These are phyloP conservation scores for Aspergillus awamori DNA, from an alignment of 2,329 filamentous ascomycete genomes.

Conservation along the genomic window DNA sequence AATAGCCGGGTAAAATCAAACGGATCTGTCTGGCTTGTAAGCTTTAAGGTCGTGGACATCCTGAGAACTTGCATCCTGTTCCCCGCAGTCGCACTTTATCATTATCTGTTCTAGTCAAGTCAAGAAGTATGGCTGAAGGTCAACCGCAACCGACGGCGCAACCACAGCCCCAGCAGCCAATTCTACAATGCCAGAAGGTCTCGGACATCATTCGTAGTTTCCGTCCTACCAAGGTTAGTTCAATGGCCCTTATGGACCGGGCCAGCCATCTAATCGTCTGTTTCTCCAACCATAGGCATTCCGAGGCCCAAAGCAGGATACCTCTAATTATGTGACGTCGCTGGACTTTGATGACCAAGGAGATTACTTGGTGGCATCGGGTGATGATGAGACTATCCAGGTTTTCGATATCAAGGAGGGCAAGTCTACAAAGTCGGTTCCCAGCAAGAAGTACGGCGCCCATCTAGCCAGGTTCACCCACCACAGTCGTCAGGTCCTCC, in stretches of 20 bases:
- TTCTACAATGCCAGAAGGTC: slow-evolving; percentile 62
- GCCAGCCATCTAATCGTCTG: slow-evolving; percentile 11
- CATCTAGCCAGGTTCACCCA: slow-evolving; percentile 95
- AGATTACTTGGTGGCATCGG: slow-evolving; percentile 86
- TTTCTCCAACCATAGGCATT: slow-evolving; percentile 30
- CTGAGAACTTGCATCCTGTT: neutral
- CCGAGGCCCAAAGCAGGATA: slow-evolving; percentile 42
- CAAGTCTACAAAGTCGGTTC: slow-evolving; percentile 81
- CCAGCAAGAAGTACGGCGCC: slow-evolving; percentile 95
- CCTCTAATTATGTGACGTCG: slow-evolving; percentile 71
- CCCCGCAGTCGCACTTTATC: slow-evolving; percentile 13
- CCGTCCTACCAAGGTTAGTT: slow-evolving; percentile 73
- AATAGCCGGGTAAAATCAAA: neutral
- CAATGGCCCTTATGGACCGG: neutral
- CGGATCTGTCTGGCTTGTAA: neutral
- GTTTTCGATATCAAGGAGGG: slow-evolving; percentile 94
- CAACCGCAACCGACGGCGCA: slow-evolving; percentile 26
- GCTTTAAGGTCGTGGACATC: neutral
- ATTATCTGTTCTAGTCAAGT: neutral
- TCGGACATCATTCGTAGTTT: slow-evolving; percentile 77
- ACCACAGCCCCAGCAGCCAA: slow-evolving; percentile 28
- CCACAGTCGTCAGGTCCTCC: slow-evolving; percentile 85
- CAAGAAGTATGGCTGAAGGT: slow-evolving; percentile 32
- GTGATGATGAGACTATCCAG: slow-evolving; percentile 92
- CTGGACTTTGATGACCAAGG: slow-evolving; percentile 96